phyloP scores from a whole-genome alignment of 352 stramenopile species.

The Pythium plurisporium region DNA sequence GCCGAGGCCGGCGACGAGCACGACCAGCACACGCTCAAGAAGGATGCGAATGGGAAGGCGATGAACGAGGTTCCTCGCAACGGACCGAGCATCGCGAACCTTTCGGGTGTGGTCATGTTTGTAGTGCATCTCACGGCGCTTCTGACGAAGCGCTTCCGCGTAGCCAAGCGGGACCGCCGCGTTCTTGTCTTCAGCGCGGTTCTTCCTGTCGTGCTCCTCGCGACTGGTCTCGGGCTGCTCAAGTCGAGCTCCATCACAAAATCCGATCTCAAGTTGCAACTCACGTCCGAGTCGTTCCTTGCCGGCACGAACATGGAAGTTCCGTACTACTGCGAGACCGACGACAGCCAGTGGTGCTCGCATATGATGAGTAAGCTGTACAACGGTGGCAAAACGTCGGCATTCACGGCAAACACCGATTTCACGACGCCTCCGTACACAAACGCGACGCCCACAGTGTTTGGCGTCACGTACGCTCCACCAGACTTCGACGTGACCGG shows the following conservation, averaged over 20 bases:
- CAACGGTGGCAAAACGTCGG: constrained; percentile 22
- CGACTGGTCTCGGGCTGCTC: constrained; percentile 59
- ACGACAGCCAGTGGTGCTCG: constrained; percentile 48
- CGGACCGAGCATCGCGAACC: constrained; percentile 14
- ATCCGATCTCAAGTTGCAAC: constrained; percentile 30
- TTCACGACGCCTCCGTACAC: constrained; percentile 33
- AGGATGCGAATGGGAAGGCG: constrained; percentile 4
- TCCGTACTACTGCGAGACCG: constrained; percentile 43
- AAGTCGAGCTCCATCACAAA: constrained; percentile 26
- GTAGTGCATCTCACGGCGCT: constrained; percentile 80
- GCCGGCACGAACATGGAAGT: constrained; percentile 27
- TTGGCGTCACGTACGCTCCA: constrained; percentile 29
- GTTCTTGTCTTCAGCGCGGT: constrained; percentile 63
- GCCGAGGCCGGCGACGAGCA: constrained; percentile 41
- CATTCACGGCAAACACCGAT: constrained; percentile 25
- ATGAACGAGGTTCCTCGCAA: not conserved
- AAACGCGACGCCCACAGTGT: constrained; percentile 37
- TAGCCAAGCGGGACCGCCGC: constrained; percentile 87
- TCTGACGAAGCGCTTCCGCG: constrained; percentile 79
- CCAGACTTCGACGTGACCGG: constrained; percentile 27
- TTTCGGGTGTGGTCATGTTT: constrained; percentile 13
- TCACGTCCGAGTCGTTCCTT: constrained; percentile 30
- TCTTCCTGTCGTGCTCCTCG: constrained; percentile 68
- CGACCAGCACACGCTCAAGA: constrained; percentile 41
- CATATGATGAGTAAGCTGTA: constrained; percentile 32